Conservation (phyloP, 108 stramenopile genomes). For the Stephanodiscus triporus region DNA sequence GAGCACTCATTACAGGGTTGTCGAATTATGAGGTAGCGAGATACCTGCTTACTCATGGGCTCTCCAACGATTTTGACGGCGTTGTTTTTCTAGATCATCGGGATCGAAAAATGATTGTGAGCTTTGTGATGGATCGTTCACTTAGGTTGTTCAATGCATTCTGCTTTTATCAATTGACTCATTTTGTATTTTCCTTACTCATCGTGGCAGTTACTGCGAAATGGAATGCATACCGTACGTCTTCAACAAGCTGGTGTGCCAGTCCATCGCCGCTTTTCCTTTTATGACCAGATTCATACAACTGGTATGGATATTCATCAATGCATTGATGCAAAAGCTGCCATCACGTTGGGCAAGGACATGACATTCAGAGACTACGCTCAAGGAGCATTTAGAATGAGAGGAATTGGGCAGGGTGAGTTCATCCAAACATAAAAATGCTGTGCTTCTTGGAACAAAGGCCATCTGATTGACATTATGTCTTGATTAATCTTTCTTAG, state of each 20-base stretch:
- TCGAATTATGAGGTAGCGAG: constrained; percentile 95
- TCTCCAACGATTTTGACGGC: constrained; percentile 84
- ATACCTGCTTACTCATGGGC: constrained; percentile 79
- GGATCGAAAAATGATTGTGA: constrained; percentile 92
- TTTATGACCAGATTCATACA: constrained; percentile 98
- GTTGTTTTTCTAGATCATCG: constrained; percentile 94
- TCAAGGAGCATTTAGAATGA: constrained; percentile 97
- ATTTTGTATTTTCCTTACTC: neutral
- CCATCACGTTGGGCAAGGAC: constrained; percentile 95
- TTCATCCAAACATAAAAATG: too few species aligned
- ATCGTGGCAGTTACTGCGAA: constrained; percentile 58
- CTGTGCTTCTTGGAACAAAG: too few species aligned
- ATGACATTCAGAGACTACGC: constrained; percentile 98
- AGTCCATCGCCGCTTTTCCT: constrained; percentile 88
- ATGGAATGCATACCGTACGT: constrained; percentile 82
- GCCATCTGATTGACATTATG: too few species aligned
- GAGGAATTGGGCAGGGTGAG: constrained; percentile 83
- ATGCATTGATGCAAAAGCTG: constrained; percentile 88
- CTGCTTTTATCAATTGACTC: neutral
- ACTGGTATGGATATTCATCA: constrained; percentile 99
- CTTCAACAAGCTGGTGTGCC: constrained; percentile 90
- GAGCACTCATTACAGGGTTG: constrained; percentile 96
- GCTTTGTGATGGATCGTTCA: neutral
- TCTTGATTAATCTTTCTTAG: constrained; percentile 19
- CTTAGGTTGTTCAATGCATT: neutral